phyloP scores from a whole-genome alignment of 768 basidiomycete genomes.

The Tricholoma saponaceum region DNA sequence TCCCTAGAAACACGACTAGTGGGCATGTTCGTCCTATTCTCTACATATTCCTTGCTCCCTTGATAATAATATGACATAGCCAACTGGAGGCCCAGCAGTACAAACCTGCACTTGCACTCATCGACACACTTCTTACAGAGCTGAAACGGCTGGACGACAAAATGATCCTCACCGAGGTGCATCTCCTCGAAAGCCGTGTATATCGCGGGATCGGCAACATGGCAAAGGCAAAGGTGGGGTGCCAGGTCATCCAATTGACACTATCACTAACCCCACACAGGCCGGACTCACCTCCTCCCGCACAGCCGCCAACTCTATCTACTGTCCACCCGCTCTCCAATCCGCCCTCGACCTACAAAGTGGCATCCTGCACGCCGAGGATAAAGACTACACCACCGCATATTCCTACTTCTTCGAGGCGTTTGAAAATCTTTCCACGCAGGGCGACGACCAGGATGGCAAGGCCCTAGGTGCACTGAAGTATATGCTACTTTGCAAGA shows the following conservation, averaged over 20 bases:
- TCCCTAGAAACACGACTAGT: constrained; percentile 87
- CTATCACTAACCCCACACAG: constrained; percentile 27
- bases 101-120: constrained; percentile 74
- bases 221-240: constrained; percentile 78
- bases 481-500: constrained; percentile 97
- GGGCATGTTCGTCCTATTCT: constrained; percentile 44
- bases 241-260: background rate
- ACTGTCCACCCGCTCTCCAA: constrained; percentile 56
- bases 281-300: constrained; percentile 86
- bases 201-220: constrained; percentile 88
- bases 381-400: constrained; percentile 95
- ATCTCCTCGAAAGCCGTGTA: constrained; percentile 88
- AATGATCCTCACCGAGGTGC: constrained; percentile 95
- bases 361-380: constrained; percentile 89
- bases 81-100: constrained; percentile 75
- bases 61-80: constrained; percentile 26
- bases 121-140: constrained; percentile 87
- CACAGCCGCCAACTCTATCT: constrained; percentile 94
- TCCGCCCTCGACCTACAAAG: constrained; percentile 49
- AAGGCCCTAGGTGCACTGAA: constrained; percentile 83
- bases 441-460: constrained; percentile 53
- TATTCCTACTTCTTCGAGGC: constrained; percentile 98
- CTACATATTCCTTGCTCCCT: background rate
- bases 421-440: constrained; percentile 81
- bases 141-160: constrained; percentile 95